Conservation (phyloP, 352 stramenopile species). For the Phytophthora sp. region DNA sequence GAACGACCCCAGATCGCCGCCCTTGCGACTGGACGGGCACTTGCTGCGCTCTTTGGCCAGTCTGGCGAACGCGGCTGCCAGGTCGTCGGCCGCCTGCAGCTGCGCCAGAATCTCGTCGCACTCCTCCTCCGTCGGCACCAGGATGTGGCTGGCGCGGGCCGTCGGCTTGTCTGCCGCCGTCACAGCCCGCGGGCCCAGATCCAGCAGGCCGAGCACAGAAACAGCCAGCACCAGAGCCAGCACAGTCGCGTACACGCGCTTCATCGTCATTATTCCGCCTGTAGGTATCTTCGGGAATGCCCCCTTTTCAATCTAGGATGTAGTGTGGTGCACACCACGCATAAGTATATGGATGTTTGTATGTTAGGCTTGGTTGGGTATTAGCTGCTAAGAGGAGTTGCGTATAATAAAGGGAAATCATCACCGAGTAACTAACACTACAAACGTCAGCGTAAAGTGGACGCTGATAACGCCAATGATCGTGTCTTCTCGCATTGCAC, state of each 20-base stretch:
- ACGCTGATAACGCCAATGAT: no score
- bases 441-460: no score
- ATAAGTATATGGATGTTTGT: no score
- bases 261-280: slow-evolving; percentile 14
- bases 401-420: no score
- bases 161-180: slow-evolving; percentile 31
- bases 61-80: slow-evolving; percentile 53
- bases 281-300: slow-evolving; percentile 13
- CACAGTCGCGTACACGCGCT: slow-evolving; percentile 38
- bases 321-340: background rate
- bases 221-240: slow-evolving; percentile 43
- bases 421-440: no score
- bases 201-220: slow-evolving; percentile 32
- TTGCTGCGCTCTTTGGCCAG: slow-evolving; percentile 71
- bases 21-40: slow-evolving; percentile 68
- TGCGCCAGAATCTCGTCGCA: slow-evolving; percentile 58
- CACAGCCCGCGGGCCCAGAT: slow-evolving; percentile 19
- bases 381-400: no score
- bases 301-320: slow-evolving; percentile 9
- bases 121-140: slow-evolving; percentile 67
- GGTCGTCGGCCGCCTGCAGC: slow-evolving; percentile 51
- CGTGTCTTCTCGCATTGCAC: no score
- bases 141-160: slow-evolving; percentile 81
- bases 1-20: slow-evolving; percentile 73
- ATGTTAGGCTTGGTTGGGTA: no score